Evolutionary conservation across 805 yeast genomes (phyloP).

Genomic region (Candida quercuum): DNA sequence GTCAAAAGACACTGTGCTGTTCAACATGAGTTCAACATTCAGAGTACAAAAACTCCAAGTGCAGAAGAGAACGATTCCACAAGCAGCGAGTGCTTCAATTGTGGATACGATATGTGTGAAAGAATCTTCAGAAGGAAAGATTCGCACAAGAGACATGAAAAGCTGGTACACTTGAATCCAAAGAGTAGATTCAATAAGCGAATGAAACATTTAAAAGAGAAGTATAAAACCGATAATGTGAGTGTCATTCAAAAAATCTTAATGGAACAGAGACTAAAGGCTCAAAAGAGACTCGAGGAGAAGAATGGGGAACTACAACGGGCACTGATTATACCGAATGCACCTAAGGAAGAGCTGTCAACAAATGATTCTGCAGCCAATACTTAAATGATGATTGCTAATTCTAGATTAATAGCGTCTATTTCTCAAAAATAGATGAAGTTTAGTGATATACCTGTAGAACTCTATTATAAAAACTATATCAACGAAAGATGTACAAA

Average conservation of each 20-base stretch:
- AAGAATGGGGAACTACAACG: not conserved
- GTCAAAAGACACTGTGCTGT: slow-evolving; percentile 44
- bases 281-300: not conserved
- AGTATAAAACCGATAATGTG: not conserved
- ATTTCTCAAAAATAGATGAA: too few relatives aligned
- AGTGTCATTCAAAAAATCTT: not conserved
- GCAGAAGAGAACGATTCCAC: not conserved
- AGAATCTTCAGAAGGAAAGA: slow-evolving; percentile 48
- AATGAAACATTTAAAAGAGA: slow-evolving; percentile 1
- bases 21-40: slow-evolving; percentile 29
- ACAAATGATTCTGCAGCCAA: too few relatives aligned
- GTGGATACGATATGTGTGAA: slow-evolving; percentile 35
- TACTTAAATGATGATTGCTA: too few relatives aligned
- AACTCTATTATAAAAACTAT: too few relatives aligned
- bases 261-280: not conserved
- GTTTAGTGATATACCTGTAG: too few relatives aligned
- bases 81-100: slow-evolving; percentile 14
- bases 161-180: slow-evolving; percentile 41
- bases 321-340: too few relatives aligned
- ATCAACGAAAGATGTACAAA: too few relatives aligned
- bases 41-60: not conserved
- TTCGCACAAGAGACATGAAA: slow-evolving; percentile 46
- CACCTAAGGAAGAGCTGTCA: too few relatives aligned
- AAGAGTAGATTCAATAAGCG: slow-evolving; percentile 36
- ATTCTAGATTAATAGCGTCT: too few relatives aligned